A percentile compares a stretch with the other conserved stretches of the same genome.
These are phyloP conservation scores for Aspergillus hancockii DNA, from an alignment of 495 filamentous ascomycete genomes.

Conservation along the genomic window DNA sequence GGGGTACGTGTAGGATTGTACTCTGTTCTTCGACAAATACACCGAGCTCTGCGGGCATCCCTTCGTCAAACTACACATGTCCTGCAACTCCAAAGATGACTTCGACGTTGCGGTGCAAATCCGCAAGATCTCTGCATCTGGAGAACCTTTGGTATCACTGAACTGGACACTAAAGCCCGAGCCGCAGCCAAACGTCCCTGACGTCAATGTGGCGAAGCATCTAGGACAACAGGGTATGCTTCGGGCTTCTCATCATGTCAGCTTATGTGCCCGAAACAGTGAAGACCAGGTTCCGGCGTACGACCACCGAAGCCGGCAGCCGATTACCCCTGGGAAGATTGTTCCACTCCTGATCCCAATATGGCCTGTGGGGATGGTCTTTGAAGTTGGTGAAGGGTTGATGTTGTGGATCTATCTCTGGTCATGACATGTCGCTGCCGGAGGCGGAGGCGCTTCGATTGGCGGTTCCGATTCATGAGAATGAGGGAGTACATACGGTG, in stretches of 20 bases:
- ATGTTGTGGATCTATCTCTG: conserved; percentile 20
- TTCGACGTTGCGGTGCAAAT: conserved; percentile 21
- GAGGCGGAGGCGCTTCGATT: conserved; percentile 15
- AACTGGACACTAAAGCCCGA: conserved; percentile 19
- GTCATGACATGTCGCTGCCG: conserved; percentile 23
- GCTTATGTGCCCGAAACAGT: not conserved
- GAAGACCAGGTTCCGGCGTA: conserved; percentile 12
- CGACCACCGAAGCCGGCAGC: conserved; percentile 8
- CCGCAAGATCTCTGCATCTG: conserved; percentile 14
- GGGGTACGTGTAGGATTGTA: conserved; percentile 5
- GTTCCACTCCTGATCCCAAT: conserved; percentile 16
- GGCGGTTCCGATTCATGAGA: conserved; percentile 15
- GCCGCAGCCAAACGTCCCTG: conserved; percentile 11
- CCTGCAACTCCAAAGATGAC: conserved; percentile 12
- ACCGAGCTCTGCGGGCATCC: conserved; percentile 19
- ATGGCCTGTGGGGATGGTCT: conserved; percentile 27
- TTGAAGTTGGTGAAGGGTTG: conserved; percentile 21
- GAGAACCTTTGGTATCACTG: conserved; percentile 11
- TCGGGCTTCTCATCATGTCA: conserved; percentile 18
- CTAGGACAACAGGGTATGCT: conserved; percentile 22
- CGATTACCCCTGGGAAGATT: conserved; percentile 9
- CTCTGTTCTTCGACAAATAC: conserved; percentile 13
- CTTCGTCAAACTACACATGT: conserved; percentile 19
- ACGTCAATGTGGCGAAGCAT: conserved; percentile 21
- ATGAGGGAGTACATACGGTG: conserved; percentile 16